Conservation (phyloP, 2,329 filamentous ascomycete species). For the Xylaria sp. region DNA sequence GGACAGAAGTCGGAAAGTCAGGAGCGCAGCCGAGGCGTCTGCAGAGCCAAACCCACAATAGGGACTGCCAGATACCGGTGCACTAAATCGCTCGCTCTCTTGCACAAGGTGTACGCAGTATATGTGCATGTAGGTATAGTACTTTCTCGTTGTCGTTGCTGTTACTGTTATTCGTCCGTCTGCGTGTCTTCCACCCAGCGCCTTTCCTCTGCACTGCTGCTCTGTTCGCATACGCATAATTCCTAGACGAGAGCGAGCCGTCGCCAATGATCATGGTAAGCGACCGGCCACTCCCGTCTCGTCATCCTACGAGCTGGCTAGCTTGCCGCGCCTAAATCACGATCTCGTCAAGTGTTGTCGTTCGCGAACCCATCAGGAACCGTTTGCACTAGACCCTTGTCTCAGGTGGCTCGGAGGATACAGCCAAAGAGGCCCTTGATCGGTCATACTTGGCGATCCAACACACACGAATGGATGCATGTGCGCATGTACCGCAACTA, state of each 20-base stretch:
- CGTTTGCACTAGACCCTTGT: slow-evolving; percentile 33
- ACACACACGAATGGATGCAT: slow-evolving; percentile 26
- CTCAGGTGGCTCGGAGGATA: slow-evolving; percentile 35
- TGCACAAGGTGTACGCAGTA: slow-evolving; percentile 14
- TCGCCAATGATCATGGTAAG: slow-evolving; percentile 23
- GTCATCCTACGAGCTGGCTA: slow-evolving; percentile 14
- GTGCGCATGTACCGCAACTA: slow-evolving; percentile 29
- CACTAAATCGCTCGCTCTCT: slow-evolving; percentile 22
- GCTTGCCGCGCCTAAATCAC: slow-evolving; percentile 32
- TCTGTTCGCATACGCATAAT: slow-evolving; percentile 5
- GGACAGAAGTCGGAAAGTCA: slow-evolving; percentile 32
- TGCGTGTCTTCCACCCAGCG: not conserved
- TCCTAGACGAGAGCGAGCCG: not conserved
- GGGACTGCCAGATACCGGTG: slow-evolving; percentile 11
- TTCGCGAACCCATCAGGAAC: slow-evolving; percentile 33
- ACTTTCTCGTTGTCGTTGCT: too few relatives aligned
- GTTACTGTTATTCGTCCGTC: not conserved
- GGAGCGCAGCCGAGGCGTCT: slow-evolving; percentile 30
- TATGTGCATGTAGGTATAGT: slow-evolving; percentile 4
- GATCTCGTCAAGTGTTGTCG: slow-evolving; percentile 32
- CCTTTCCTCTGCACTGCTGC: not conserved
- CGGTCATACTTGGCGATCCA: slow-evolving; percentile 34
- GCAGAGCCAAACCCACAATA: slow-evolving; percentile 28
- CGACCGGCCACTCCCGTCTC: slow-evolving; percentile 34
- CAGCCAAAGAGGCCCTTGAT: slow-evolving; percentile 25